Conservation (phyloP, 1,284 basidiomycete genomes). For the Apiotrichum domesticum region DNA sequence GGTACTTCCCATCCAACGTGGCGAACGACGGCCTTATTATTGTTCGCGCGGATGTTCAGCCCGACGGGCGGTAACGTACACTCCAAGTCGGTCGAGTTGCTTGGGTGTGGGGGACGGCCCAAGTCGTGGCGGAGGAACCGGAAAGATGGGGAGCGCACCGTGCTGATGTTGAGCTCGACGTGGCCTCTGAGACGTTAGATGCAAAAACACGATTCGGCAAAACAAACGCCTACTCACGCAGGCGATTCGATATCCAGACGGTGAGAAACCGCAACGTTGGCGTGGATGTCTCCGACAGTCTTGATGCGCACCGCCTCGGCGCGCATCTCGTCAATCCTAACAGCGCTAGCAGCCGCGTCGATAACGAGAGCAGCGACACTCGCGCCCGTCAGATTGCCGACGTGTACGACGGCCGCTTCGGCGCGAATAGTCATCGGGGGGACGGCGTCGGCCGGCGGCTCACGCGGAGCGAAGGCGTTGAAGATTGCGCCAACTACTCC, state of each 20-base stretch:
- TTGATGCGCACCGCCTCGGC: slow-evolving; percentile 6
- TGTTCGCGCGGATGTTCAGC: slow-evolving; percentile 4
- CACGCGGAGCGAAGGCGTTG: neutral
- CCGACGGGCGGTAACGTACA: slow-evolving; percentile 11
- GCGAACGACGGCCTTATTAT: slow-evolving; percentile 4
- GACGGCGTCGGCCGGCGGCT: neutral
- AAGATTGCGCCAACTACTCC: neutral
- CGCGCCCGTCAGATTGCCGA: slow-evolving; percentile 6
- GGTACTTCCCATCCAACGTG: slow-evolving; percentile 16
- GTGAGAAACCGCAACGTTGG: slow-evolving; percentile 1
- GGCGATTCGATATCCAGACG: slow-evolving; percentile 1
- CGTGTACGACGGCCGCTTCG: slow-evolving; percentile 1
- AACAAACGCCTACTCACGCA: slow-evolving; percentile 2
- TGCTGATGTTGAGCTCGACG: slow-evolving; percentile 5
- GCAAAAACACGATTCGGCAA: no score
- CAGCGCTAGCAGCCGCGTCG: slow-evolving; percentile 1
- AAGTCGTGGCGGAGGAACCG: neutral
- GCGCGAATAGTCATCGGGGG: slow-evolving; percentile 7
- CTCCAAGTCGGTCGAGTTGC: neutral
- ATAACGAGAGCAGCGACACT: slow-evolving; percentile 2
- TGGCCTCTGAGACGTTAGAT: slow-evolving; percentile 7
- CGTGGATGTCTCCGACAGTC: slow-evolving; percentile 4
- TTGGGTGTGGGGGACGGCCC: no score
- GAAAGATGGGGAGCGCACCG: neutral
- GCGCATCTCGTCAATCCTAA: slow-evolving; percentile 3